Evolutionary conservation across 2,329 filamentous ascomycete genomes (phyloP).

Genomic region (Zopfia rhizophila): DNA sequence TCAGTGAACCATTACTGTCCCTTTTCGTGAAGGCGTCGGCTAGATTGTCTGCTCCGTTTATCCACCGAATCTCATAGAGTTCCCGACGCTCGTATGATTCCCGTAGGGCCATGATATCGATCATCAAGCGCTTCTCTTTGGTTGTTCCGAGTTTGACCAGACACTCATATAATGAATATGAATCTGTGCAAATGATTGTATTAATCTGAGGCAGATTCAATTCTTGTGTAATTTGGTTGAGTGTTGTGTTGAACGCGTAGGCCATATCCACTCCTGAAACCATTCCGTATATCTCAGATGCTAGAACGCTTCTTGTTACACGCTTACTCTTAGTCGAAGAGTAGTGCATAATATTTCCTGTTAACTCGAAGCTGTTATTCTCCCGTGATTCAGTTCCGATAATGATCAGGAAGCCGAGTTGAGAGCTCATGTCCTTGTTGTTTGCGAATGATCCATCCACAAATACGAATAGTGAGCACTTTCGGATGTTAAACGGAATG

Average conservation of each 20-base stretch:
- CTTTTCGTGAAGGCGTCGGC: constrained; percentile 7
- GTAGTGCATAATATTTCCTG: constrained; percentile 4
- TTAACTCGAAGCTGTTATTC: background rate
- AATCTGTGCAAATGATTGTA: constrained; percentile 6
- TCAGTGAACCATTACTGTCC: background rate
- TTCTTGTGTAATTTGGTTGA: constrained; percentile 1
- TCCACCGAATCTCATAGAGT: constrained; percentile 6
- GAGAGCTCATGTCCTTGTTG: constrained; percentile 12
- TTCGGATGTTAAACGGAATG: too few relatives aligned
- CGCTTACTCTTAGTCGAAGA: constrained; percentile 6
- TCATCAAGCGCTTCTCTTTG: constrained; percentile 12
- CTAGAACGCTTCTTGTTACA: constrained; percentile 6
- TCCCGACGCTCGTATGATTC: constrained; percentile 6
- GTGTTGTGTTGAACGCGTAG: constrained; percentile 1
- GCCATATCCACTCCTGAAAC: constrained; percentile 4
- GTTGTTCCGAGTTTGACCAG: constrained; percentile 11
- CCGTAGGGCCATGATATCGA: constrained; percentile 11
- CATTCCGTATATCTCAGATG: constrained; percentile 10
- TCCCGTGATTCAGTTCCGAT: background rate
- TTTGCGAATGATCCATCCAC: constrained; percentile 13
- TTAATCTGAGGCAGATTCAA: background rate
- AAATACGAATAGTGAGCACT: too few relatives aligned
- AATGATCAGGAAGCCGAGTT: constrained; percentile 4
- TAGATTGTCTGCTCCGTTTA: constrained; percentile 5
- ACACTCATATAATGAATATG: constrained; percentile 8